These are phyloP conservation scores for Pseudocercospora macadamiae DNA, from an alignment of 2,329 filamentous ascomycete genomes.

Conservation along the genomic window DNA sequence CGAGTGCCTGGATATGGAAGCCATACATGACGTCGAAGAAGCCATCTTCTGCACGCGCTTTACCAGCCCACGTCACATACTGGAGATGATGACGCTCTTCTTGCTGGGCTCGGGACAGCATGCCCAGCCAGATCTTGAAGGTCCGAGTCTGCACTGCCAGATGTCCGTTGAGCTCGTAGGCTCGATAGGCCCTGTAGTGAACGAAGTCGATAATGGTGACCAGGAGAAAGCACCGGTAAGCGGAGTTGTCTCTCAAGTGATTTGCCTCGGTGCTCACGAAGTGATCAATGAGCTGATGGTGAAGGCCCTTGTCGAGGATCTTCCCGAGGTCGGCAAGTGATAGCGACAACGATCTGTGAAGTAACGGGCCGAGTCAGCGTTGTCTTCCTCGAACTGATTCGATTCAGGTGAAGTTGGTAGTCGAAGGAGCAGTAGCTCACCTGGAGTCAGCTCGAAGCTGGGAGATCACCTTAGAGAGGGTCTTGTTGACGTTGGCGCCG, in stretches of 20 bases:
- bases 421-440: neutral
- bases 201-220: neutral
- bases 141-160: neutral
- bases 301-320: neutral
- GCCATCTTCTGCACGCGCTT: neutral
- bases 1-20: neutral
- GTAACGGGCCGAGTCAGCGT: neutral
- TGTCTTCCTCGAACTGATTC: too few species aligned
- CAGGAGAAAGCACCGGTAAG: neutral
- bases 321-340: neutral
- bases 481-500: neutral
- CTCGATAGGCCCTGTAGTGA: neutral
- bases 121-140: neutral
- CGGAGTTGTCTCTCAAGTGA: neutral
- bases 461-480: neutral
- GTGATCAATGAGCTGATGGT: neutral
- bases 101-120: neutral
- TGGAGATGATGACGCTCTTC: neutral
- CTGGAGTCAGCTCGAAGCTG: neutral
- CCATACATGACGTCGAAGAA: constrained; percentile 3
- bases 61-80: neutral
- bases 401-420: neutral
- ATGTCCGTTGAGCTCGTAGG: neutral
- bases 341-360: neutral
- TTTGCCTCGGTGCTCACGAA: neutral